Base-by-base conservation (phyloP, 495 filamentous ascomycete genomes). In the Terfezia boudieri region DNA sequence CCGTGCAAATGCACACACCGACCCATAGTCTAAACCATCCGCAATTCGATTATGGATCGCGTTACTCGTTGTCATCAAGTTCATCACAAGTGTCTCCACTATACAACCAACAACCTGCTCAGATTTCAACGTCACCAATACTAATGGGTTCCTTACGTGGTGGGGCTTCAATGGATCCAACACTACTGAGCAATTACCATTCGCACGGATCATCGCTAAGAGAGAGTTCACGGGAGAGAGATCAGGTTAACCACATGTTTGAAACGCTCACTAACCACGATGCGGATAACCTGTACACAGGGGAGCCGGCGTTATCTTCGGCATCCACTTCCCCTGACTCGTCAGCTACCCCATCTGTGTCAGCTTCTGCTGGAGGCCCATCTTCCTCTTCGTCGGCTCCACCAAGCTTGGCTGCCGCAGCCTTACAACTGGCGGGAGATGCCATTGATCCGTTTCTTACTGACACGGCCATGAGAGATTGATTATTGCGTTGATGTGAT, bases 231-330 rank as follows among this genome's bases (percentile, higher is more conserved):
- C 41, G 41, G 2, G 41, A 46, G 17, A 14, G 41, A 46, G 41
- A 46, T 5, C 41, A 46, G 17, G 59, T 62, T 38, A 60, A 60
- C 9, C 56, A 60, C 17, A 62, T 65, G 56, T 65, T 65, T 55
- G 62, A 65, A 16, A 49, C 61, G 9, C 49, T 64, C 23, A 60
- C 62, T 20, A 64, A 65, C 53, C 61, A 63, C 36, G 62, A 65
- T 7, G 49, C 8, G 14, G 41, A 46, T 46, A 32, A 32, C 7
- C 26, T 32, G 26, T 46, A 46, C 41, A 8, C 41, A 46, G 41
- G 14, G 14, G 41, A 46, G 17, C 41, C 12, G 17, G 41, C 4
- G 14, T 32, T 7, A 2, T 32, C 26, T 32, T 32, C 26, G 26
- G 17, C 41, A 46, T 46, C 41, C 14, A 20, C 12, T 14, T 46